Percentiles rank a stretch among this genome's conserved stretches.
Conservation (phyloP, 164 flowering plant genomes). For the Warburgia ugandensis region DNA sequence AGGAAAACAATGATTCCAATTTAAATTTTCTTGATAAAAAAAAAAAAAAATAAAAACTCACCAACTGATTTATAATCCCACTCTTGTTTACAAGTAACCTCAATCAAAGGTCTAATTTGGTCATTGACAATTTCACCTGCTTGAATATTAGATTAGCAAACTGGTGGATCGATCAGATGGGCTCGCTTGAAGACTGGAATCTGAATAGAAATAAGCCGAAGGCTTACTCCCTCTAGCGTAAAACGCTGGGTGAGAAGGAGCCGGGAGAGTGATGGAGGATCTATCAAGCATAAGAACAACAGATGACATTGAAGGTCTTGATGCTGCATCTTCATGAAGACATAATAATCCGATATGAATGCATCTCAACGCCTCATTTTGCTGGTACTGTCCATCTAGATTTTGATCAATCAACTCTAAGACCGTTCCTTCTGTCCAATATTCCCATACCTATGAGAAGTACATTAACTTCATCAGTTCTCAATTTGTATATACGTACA, state of each 20-base stretch:
- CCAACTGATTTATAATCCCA: too few species aligned
- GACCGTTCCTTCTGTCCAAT: slow-evolving; percentile 4
- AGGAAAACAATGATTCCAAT: too few species aligned
- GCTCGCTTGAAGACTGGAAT: too few species aligned
- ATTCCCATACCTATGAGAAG: slow-evolving; percentile 1
- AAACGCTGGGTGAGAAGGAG: neutral
- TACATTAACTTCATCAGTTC: neutral
- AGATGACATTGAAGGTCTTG: slow-evolving; percentile 1
- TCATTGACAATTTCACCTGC: too few species aligned
- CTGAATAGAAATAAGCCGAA: too few species aligned
- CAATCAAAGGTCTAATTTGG: too few species aligned
- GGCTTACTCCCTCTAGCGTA: too few species aligned
- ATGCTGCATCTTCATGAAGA: slow-evolving; percentile 3
- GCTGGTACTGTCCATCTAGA: neutral
- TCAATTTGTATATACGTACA: neutral
- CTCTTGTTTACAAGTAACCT: too few species aligned
- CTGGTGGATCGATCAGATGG: too few species aligned
- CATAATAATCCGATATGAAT: slow-evolving; percentile 5
- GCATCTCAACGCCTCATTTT: slow-evolving; percentile 7
- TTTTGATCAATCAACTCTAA: slow-evolving; percentile 6
- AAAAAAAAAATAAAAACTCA: too few species aligned
- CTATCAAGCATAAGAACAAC: slow-evolving; percentile 3
- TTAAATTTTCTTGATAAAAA: too few species aligned
- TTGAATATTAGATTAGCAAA: too few species aligned
- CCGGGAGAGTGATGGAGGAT: neutral